Percentiles rank a stretch among this genome's conserved stretches.
phyloP scores from a whole-genome alignment of 2,329 filamentous ascomycete genomes.

The Pseudogymnoascus sp. region DNA sequence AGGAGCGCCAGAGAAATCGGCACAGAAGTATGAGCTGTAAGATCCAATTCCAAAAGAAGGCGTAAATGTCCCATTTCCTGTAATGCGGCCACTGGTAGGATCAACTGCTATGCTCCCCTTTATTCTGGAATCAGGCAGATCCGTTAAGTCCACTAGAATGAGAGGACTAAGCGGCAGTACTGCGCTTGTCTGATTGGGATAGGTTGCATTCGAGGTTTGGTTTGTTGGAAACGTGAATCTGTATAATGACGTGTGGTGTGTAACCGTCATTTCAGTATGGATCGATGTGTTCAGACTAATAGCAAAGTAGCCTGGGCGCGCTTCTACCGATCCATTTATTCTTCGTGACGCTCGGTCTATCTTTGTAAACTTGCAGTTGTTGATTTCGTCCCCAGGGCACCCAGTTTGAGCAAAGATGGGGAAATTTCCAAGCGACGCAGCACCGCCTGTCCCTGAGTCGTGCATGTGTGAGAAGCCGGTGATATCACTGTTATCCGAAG shows the following conservation, averaged over 20 bases:
- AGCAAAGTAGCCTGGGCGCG: conserved; percentile 57
- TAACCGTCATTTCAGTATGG: conserved; percentile 57
- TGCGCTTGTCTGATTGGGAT: conserved; percentile 13
- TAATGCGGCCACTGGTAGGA: conserved; percentile 48
- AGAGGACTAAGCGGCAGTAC: conserved; percentile 41
- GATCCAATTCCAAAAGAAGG: conserved; percentile 58
- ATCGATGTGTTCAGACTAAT: conserved; percentile 51
- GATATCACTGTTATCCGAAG: conserved; percentile 35
- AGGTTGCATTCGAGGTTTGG: conserved; percentile 25
- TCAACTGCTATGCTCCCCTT: conserved; percentile 50
- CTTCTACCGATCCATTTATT: conserved; percentile 41
- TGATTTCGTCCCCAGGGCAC: conserved; percentile 52
- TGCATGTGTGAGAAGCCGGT: conserved; percentile 31
- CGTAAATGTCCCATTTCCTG: conserved; percentile 51
- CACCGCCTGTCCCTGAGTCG: conserved; percentile 38
- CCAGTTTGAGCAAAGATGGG: conserved; percentile 59
- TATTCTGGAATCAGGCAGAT: conserved; percentile 52
- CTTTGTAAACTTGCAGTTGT: conserved; percentile 53
- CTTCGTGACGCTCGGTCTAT: conserved; percentile 33
- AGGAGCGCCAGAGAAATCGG: conserved; percentile 52
- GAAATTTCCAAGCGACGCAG: conserved; percentile 63
- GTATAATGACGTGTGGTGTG: conserved; percentile 58
- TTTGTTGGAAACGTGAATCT: conserved; percentile 49
- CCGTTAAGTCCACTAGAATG: conserved; percentile 56
- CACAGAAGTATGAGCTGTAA: conserved; percentile 56